These are phyloP conservation scores for Eutrema yunnanense DNA, from an alignment of 345 rosid species.

Conservation along the genomic window DNA sequence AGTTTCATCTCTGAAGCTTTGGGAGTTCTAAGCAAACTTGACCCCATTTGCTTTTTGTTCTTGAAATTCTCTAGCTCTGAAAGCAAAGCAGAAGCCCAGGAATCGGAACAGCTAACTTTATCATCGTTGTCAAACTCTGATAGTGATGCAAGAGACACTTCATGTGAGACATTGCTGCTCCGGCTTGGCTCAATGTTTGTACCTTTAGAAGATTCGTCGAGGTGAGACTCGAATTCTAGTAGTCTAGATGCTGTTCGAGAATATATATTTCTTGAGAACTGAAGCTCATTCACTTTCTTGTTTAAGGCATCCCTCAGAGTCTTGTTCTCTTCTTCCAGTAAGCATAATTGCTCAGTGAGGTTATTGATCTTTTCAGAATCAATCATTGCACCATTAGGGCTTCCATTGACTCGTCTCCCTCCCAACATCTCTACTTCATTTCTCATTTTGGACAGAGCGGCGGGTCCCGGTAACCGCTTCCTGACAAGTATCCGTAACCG, in stretches of 20 bases:
- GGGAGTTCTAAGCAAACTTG: slow-evolving; percentile 36
- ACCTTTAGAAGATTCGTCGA: slow-evolving; percentile 48
- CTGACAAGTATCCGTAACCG: slow-evolving; percentile 72
- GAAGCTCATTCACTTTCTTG: slow-evolving; percentile 69
- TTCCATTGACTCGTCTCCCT: slow-evolving; percentile 42
- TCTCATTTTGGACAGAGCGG: slow-evolving; percentile 71
- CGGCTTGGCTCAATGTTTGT: slow-evolving; percentile 36
- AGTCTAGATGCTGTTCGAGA: slow-evolving; percentile 56
- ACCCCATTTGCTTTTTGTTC: slow-evolving; percentile 44
- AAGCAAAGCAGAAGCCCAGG: slow-evolving; percentile 69
- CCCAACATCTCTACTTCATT: slow-evolving; percentile 77
- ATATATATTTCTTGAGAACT: slow-evolving; percentile 56
- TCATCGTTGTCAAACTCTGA: slow-evolving; percentile 71
- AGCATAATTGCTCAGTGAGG: slow-evolving; percentile 58
- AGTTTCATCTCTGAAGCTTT: slow-evolving; percentile 70
- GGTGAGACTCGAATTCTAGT: slow-evolving; percentile 55
- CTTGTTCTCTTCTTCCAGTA: slow-evolving; percentile 78
- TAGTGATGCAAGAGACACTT: slow-evolving; percentile 47
- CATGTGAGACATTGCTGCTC: slow-evolving; percentile 36
- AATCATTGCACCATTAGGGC: slow-evolving; percentile 22
- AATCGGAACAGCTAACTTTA: slow-evolving; percentile 65
- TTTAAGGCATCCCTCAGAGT: slow-evolving; percentile 59
- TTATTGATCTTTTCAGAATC: slow-evolving; percentile 38
- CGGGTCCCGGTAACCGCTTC: slow-evolving; percentile 85
- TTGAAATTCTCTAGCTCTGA: slow-evolving; percentile 71